Evolutionary conservation across 257 asterid species (phyloP).

Genomic region (Solanum etuberosum): DNA sequence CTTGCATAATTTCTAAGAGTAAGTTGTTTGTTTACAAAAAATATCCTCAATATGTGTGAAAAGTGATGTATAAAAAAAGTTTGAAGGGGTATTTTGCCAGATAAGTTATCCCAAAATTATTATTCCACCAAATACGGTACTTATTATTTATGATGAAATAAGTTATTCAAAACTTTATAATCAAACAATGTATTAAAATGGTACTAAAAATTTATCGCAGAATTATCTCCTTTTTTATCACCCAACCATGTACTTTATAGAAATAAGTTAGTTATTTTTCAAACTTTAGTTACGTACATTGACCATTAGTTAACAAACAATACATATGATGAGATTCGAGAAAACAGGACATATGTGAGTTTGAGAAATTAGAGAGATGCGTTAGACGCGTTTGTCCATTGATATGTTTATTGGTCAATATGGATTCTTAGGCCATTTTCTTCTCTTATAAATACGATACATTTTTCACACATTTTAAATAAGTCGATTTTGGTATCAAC

Average conservation of each 20-base stretch:
- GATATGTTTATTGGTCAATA: not conserved
- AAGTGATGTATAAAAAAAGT: not conserved
- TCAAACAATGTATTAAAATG: too few relatives aligned
- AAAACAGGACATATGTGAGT: not conserved
- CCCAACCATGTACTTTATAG: not conserved
- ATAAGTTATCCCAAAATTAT: too few relatives aligned
- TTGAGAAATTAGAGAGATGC: not conserved
- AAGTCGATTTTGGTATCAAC: not conserved
- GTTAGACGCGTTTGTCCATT: not conserved
- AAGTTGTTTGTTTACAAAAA: not conserved
- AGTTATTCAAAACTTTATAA: not conserved
- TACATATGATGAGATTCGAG: not conserved
- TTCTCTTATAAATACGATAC: not conserved
- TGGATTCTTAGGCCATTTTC: not conserved
- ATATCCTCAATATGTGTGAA: not conserved
- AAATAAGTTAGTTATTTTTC: not conserved
- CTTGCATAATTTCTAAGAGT: not conserved
- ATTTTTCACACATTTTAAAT: not conserved
- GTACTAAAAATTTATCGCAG: too few relatives aligned
- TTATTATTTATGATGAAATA: too few relatives aligned
- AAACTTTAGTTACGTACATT: not conserved
- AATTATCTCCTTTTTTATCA: not conserved
- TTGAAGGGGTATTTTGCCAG: too few relatives aligned
- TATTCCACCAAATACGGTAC: too few relatives aligned
- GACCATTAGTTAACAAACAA: not conserved